phyloP scores from a whole-genome alignment of 495 filamentous ascomycete genomes.

The Talaromyces borbonicus region DNA sequence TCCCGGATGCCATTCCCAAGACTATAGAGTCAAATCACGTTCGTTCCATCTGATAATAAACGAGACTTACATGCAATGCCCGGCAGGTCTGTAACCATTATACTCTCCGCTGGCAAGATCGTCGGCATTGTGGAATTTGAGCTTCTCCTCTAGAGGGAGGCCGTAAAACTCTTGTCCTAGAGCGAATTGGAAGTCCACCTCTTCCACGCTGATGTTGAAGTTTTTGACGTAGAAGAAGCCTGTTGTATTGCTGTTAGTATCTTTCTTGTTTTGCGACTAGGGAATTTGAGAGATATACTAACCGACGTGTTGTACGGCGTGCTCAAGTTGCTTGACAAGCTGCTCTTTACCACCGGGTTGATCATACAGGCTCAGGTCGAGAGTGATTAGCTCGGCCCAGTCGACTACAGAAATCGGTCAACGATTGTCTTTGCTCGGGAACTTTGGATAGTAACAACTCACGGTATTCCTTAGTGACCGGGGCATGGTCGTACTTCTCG shows the following conservation, averaged over 20 bases:
- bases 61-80: slow-evolving; percentile 30
- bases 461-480: slow-evolving; percentile 37
- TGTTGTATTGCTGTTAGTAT: slow-evolving; percentile 19
- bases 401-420: background rate
- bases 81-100: slow-evolving; percentile 34
- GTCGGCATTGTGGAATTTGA: slow-evolving; percentile 37
- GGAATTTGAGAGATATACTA: slow-evolving; percentile 1
- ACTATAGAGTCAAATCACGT: background rate
- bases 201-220: slow-evolving; percentile 45
- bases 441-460: slow-evolving; percentile 9
- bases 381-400: slow-evolving; percentile 43
- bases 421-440: background rate
- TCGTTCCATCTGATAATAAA: background rate
- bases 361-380: slow-evolving; percentile 40
- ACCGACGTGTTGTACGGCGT: slow-evolving; percentile 33
- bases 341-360: slow-evolving; percentile 39
- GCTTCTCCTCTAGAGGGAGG: slow-evolving; percentile 46
- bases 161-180: slow-evolving; percentile 43
- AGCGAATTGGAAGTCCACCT: slow-evolving; percentile 47
- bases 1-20: slow-evolving; percentile 24
- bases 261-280: background rate
- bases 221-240: slow-evolving; percentile 49
- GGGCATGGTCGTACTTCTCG: slow-evolving; percentile 39
- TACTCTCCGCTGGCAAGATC: slow-evolving; percentile 39
- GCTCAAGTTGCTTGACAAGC: slow-evolving; percentile 37